Conservation (phyloP, 2,329 filamentous ascomycete species). For the Drechslera avenae region DNA sequence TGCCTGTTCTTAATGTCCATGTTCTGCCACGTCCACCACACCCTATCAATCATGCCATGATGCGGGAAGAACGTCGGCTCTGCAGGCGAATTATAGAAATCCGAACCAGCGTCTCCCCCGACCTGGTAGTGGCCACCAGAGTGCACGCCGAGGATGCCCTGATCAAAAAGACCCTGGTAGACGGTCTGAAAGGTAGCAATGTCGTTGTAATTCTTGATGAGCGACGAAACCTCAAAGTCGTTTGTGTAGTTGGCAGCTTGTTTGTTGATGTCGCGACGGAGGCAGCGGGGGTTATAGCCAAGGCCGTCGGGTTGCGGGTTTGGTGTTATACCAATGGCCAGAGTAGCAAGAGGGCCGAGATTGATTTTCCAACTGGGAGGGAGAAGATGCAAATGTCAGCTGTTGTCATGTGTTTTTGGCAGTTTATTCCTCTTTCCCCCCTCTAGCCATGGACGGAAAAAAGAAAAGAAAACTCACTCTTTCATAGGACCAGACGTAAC, state of each 20-base stretch:
- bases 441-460: no score
- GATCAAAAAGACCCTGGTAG: slow-evolving; percentile 47
- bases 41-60: slow-evolving; percentile 55
- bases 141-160: slow-evolving; percentile 50
- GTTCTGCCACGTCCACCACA: slow-evolving; percentile 59
- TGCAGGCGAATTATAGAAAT: slow-evolving; percentile 53
- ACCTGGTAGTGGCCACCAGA: slow-evolving; percentile 54
- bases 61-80: slow-evolving; percentile 58
- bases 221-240: slow-evolving; percentile 27
- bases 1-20: slow-evolving; percentile 46
- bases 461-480: slow-evolving; percentile 34
- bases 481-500: slow-evolving; percentile 59
- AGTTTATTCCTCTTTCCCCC: no score
- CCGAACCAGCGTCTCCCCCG: slow-evolving; percentile 9
- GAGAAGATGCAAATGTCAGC: no score
- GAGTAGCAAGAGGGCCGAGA: slow-evolving; percentile 54
- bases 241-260: slow-evolving; percentile 29
- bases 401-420: no score
- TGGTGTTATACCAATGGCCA: slow-evolving; percentile 3
- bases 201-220: slow-evolving; percentile 31
- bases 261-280: slow-evolving; percentile 45
- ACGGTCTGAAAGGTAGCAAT: slow-evolving; percentile 43
- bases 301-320: slow-evolving; percentile 39
- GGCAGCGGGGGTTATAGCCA: slow-evolving; percentile 46
- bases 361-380: slow-evolving; percentile 41